Base-by-base conservation (phyloP, 176 grass and related monocot species). In the Metroxylon sagu region DNA sequence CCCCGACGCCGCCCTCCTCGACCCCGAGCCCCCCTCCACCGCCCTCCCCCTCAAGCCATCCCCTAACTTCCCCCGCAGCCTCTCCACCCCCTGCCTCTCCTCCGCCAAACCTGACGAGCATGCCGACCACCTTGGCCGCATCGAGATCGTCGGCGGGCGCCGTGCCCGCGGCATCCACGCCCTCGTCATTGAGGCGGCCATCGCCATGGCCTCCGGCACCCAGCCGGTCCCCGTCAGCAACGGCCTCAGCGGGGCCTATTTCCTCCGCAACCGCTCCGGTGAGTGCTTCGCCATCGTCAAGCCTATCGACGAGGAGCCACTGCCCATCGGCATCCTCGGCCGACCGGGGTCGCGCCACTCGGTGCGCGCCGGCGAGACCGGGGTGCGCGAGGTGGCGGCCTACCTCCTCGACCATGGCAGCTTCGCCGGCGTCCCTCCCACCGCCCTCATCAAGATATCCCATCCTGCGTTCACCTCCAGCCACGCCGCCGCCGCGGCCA, bases 391-490 rank as follows among this genome's bases (percentile, higher is more conserved):
- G 67, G 92, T 89, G 48, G 92, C 92, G 16, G 87, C 92, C 0
- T 91, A 85, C 80, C 80, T 97, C 54, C 87, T 97, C 64, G 92
- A 97, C 56, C 87, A 91, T 58, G 80, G 39, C 28, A 74, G 75
- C 4, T 97, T 97, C 64, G 77, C 92, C 31, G 77, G 78, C 71
- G 87, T 97, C 29, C 80, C 79, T 12, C 92, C 92, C 15, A 91
- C 86, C 0, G 80, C 92, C 3, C 76, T 82, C 54, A 82, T 97
- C 71, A 74, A 48, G 65, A 90, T 90, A 17, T 86, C 79, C n/a
- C 77, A 73, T 25, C 83, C 74, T 15, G 27, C 50, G 29, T 50
- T 64, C 59, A 6, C 35, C 35, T 43, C 35, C 35, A 10, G 7
- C 21, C 21, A 68, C 57, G 31, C 72, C 16, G 77, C 68, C 6